A percentile compares a stretch with the other conserved stretches of the same genome.
These are phyloP conservation scores for Nephelium lappaceum DNA, from an alignment of 345 rosid species.

Conservation along the genomic window DNA sequence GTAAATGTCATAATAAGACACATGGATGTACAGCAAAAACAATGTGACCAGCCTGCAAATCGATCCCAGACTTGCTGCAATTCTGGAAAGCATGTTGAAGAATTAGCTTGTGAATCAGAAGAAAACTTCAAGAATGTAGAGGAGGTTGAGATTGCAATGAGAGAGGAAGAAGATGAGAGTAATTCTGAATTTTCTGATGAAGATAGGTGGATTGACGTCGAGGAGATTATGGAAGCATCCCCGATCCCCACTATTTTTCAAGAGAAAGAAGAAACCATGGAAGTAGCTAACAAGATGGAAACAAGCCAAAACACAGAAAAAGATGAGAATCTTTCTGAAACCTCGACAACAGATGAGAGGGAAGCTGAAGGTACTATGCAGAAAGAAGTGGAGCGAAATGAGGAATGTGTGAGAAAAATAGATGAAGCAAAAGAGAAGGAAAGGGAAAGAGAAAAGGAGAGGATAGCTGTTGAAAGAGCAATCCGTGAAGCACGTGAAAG, in stretches of 20 bases:
- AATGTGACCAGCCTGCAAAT: conserved; percentile 31
- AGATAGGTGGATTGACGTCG: conserved; percentile 33
- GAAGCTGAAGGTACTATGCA: conserved; percentile 40
- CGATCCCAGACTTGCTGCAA: conserved; percentile 31
- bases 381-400: conserved; percentile 45
- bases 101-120: conserved; percentile 41
- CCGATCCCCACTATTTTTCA: conserved; percentile 37
- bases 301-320: conserved; percentile 32
- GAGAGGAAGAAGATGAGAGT: conserved; percentile 33
- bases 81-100: conserved; percentile 43
- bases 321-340: conserved; percentile 35
- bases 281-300: conserved; percentile 28
- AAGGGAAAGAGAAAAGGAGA: conserved; percentile 66
- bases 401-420: conserved; percentile 38
- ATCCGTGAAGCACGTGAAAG: conserved; percentile 94
- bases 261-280: conserved; percentile 31
- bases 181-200: conserved; percentile 31
- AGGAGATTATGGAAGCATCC: conserved; percentile 30
- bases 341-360: conserved; percentile 44
- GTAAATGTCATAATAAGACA: conserved; percentile 36
- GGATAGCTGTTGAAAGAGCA: conserved; percentile 88
- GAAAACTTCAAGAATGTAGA: conserved; percentile 36
- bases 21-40: conserved; percentile 36
- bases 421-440: conserved; percentile 58
- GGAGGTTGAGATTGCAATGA: conserved; percentile 28